Evolutionary conservation across 1,284 basidiomycete genomes (phyloP).

Genomic region (Cutaneotrichosporon sp.): DNA sequence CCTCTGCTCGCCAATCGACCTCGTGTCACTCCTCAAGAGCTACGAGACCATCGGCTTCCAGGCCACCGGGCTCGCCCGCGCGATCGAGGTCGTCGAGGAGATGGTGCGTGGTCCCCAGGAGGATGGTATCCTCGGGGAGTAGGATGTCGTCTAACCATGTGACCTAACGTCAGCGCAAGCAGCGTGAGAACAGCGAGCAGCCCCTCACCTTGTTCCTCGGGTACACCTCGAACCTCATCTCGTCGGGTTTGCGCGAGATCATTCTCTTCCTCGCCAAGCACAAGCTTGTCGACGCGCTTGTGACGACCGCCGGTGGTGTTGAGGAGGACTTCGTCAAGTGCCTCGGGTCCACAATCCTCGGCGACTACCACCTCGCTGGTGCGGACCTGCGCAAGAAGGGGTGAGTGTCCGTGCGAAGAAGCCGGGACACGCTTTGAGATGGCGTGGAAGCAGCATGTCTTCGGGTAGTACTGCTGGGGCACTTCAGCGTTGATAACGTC

Average conservation of each 20-base stretch:
- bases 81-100: constrained; percentile 61
- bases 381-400: constrained; percentile 82
- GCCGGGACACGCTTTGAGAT: neutral
- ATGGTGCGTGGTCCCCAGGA: constrained; percentile 46
- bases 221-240: constrained; percentile 98
- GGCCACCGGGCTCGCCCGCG: constrained; percentile 83
- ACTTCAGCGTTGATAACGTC: neutral
- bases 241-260: constrained; percentile 92
- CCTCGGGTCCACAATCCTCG: constrained; percentile 91
- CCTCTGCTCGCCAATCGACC: constrained; percentile 69
- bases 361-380: constrained; percentile 90
- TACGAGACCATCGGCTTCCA: constrained; percentile 96
- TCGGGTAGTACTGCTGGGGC: neutral
- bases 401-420: constrained; percentile 29
- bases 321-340: constrained; percentile 99
- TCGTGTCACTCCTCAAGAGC: constrained; percentile 71
- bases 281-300: constrained; percentile 83
- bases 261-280: constrained; percentile 93
- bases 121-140: neutral
- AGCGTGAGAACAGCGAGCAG: constrained; percentile 42
- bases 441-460: neutral
- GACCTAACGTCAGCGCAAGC: constrained; percentile 39
- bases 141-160: neutral
- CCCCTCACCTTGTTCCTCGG: constrained; percentile 82
- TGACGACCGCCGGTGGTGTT: constrained; percentile 97